Conservation (phyloP, 2,329 filamentous ascomycete genomes). For the Exophiala bonariae region DNA sequence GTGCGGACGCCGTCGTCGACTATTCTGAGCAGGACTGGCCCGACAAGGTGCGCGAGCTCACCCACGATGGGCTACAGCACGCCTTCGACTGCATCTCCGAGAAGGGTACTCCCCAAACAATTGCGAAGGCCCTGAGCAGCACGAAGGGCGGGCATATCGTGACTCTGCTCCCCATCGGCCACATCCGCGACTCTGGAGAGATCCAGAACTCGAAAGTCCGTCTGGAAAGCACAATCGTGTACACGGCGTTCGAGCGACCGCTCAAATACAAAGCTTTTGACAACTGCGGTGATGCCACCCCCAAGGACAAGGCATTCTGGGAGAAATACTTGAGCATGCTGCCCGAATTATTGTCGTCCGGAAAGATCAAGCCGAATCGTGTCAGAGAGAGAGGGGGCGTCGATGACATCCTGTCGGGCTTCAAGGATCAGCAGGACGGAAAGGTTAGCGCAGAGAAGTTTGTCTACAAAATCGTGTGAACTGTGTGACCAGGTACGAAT, state of each 20-base stretch:
- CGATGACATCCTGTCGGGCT: background rate
- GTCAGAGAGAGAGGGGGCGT: background rate
- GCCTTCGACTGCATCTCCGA: slow-evolving; percentile 4
- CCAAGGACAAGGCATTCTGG: slow-evolving; percentile 1
- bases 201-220: background rate
- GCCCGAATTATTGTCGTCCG: background rate
- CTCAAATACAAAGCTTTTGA: slow-evolving; percentile 3
- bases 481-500: too few species aligned
- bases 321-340: slow-evolving; percentile 4
- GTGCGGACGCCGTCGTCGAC: slow-evolving; percentile 57
- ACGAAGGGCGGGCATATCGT: slow-evolving; percentile 1
- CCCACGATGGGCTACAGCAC: slow-evolving; percentile 1
- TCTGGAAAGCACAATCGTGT: slow-evolving; percentile 1
- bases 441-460: slow-evolving; percentile 2
- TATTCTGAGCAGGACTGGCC: slow-evolving; percentile 27
- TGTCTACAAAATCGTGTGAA: background rate
- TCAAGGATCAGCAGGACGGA: slow-evolving; percentile 3
- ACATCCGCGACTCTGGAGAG: background rate
- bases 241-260: slow-evolving; percentile 2
- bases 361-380: slow-evolving; percentile 4
- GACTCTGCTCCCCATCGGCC: background rate
- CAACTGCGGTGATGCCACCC: background rate
- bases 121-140: background rate
- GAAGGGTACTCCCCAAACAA: background rate
- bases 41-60: background rate